Conservation (phyloP, 495 filamentous ascomycete species). For the Penicillium soppii region DNA sequence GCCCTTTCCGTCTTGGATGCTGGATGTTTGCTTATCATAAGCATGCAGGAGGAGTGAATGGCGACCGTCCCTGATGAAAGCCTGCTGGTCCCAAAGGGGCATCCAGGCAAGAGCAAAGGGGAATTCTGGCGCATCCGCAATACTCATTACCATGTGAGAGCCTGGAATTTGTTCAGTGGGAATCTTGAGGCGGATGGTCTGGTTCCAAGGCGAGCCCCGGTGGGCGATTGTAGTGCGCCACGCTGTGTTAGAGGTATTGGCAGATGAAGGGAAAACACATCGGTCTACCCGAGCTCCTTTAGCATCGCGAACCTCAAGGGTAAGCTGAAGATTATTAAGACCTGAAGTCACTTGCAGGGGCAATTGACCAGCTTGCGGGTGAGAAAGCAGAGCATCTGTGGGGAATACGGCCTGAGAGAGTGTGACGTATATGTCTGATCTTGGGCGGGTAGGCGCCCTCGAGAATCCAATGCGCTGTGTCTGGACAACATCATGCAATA, state of each 20-base stretch:
- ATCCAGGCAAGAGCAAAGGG: constrained; percentile 91
- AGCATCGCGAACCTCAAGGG: constrained; percentile 77
- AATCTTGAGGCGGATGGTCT: constrained; percentile 82
- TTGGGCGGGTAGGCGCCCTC: constrained; percentile 78
- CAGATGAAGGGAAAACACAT: constrained; percentile 85
- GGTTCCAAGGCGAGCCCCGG: constrained; percentile 77
- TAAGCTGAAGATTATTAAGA: constrained; percentile 79
- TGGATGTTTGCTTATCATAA: constrained; percentile 81
- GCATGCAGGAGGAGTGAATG: constrained; percentile 83
- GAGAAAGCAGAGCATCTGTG: constrained; percentile 73
- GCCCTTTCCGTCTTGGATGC: constrained; percentile 60
- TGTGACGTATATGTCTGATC: constrained; percentile 94
- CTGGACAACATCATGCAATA: constrained; percentile 75
- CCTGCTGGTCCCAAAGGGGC: constrained; percentile 89
- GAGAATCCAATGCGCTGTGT: constrained; percentile 93
- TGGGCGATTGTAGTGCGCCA: constrained; percentile 85
- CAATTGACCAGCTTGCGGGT: constrained; percentile 74
- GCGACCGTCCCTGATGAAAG: constrained; percentile 83
- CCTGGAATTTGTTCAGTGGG: constrained; percentile 75
- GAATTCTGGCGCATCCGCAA: constrained; percentile 79
- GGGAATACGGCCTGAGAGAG: constrained; percentile 72
- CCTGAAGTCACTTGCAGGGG: constrained; percentile 59
- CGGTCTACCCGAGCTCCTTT: constrained; percentile 78
- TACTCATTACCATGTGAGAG: constrained; percentile 84
- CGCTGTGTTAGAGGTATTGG: constrained; percentile 67